phyloP scores from a whole-genome alignment of 306 rosid genomes.

The Spatholobus suberectus region DNA sequence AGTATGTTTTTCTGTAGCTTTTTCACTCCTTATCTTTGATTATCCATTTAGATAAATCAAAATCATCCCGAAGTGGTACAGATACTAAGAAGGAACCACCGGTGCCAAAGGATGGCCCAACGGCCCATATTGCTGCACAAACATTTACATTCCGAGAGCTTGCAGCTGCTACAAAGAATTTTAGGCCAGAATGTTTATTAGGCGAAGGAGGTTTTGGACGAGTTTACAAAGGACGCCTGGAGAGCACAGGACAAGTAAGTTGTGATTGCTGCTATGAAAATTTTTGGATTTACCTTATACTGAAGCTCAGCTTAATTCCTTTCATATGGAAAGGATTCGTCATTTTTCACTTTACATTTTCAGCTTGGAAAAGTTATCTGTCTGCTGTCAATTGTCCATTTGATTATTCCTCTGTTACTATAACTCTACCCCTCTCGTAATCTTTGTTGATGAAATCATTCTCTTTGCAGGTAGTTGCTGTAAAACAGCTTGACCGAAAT shows the following conservation, averaged over 20 bases:
- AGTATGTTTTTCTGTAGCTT: not conserved
- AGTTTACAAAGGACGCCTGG: slow-evolving; percentile 94
- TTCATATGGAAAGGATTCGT: slow-evolving; percentile 16
- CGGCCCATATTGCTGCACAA: slow-evolving; percentile 95
- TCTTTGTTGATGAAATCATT: slow-evolving; percentile 41
- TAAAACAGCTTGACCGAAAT: slow-evolving; percentile 97
- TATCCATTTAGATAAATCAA: slow-evolving; percentile 74
- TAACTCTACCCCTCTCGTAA: slow-evolving; percentile 6
- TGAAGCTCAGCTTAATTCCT: slow-evolving; percentile 3
- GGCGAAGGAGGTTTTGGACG: slow-evolving; percentile 99
- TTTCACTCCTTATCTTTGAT: slow-evolving; percentile 15
- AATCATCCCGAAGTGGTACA: slow-evolving; percentile 58
- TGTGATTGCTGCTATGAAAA: slow-evolving; percentile 29
- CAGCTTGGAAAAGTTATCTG: slow-evolving; percentile 5
- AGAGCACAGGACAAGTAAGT: slow-evolving; percentile 92
- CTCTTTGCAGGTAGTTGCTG: slow-evolving; percentile 87
- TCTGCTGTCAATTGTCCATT: not conserved
- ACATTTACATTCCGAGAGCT: slow-evolving; percentile 98
- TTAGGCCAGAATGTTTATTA: slow-evolving; percentile 79
- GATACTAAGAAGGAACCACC: slow-evolving; percentile 82
- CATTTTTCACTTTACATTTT: slow-evolving; percentile 19
- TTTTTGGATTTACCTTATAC: not conserved
- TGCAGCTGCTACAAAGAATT: slow-evolving; percentile 94
- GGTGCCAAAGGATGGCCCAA: slow-evolving; percentile 82
- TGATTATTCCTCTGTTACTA: not conserved